A percentile compares a stretch with the other conserved stretches of the same genome.
phyloP scores from a whole-genome alignment of 2,329 filamentous ascomycete species.

The Ambrosiella xylebori region DNA sequence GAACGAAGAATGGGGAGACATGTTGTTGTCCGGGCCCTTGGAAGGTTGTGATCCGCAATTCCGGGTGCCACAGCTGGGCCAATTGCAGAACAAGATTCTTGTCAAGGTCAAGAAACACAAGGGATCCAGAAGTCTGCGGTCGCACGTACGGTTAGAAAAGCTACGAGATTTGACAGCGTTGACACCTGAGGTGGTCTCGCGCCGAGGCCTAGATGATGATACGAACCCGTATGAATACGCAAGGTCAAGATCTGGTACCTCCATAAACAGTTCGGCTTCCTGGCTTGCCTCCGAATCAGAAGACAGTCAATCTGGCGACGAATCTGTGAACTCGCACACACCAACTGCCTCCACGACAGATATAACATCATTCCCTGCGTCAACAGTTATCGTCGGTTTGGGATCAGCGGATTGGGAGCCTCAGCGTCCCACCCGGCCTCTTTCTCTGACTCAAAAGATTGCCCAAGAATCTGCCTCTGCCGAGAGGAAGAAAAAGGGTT shows the following conservation, averaged over 20 bases:
- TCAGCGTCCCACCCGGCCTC: neutral
- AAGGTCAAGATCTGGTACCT: neutral
- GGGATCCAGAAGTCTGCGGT: constrained; percentile 15
- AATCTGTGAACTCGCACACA: neutral
- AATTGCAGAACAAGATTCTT: constrained; percentile 63
- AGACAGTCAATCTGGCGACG: neutral
- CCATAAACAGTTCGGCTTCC: neutral
- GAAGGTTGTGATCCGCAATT: constrained; percentile 34
- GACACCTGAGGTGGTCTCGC: constrained; percentile 1
- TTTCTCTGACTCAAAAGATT: constrained; percentile 3
- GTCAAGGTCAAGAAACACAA: constrained; percentile 58
- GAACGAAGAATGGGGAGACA: constrained; percentile 65
- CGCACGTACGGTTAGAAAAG: constrained; percentile 17
- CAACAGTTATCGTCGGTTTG: neutral
- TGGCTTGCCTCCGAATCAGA: constrained; percentile 2
- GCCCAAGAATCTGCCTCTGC: neutral
- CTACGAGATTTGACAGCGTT: constrained; percentile 17
- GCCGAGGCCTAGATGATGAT: neutral
- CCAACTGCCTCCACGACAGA: neutral
- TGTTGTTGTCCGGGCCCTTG: constrained; percentile 46
- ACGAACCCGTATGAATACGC: neutral
- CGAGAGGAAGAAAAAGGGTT: neutral
- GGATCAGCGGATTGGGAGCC: constrained; percentile 1
- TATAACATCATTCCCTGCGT: neutral
- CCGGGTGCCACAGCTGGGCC: constrained; percentile 49